Evolutionary conservation across 2,329 filamentous ascomycete species (phyloP).

Genomic region (Escovopsis sp.): DNA sequence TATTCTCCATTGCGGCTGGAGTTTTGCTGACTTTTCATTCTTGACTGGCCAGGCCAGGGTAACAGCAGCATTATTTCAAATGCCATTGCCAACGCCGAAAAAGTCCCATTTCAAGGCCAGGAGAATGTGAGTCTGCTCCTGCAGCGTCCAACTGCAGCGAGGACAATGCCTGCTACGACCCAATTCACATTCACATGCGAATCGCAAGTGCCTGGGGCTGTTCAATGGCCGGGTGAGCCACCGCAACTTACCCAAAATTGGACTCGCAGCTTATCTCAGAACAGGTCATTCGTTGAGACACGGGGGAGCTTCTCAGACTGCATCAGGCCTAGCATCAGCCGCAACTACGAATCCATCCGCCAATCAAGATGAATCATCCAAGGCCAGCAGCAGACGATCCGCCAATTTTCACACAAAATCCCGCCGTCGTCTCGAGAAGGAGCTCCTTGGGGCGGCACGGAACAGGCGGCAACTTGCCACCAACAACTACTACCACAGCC

Average conservation of each 20-base stretch:
- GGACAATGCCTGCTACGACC: slow-evolving; percentile 54
- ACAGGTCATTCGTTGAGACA: slow-evolving; percentile 1
- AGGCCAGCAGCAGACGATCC: slow-evolving; percentile 16
- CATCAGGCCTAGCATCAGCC: slow-evolving; percentile 5
- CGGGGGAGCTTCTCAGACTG: neutral
- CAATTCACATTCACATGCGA: slow-evolving; percentile 97
- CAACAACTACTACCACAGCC: slow-evolving; percentile 61
- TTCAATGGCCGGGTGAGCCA: slow-evolving; percentile 53
- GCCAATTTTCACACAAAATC: slow-evolving; percentile 36
- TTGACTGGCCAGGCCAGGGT: slow-evolving; percentile 1
- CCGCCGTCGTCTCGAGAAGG: slow-evolving; percentile 51
- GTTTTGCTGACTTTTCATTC: neutral
- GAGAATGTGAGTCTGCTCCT: slow-evolving; percentile 69
- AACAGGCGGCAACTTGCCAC: slow-evolving; percentile 66
- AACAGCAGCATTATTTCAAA: slow-evolving; percentile 66
- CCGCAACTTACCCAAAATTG: neutral
- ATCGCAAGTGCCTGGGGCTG: slow-evolving; percentile 68
- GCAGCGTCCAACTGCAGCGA: slow-evolving; percentile 44
- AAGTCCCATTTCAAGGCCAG: slow-evolving; percentile 50
- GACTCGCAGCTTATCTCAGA: neutral
- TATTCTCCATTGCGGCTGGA: neutral
- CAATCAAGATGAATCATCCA: slow-evolving; percentile 21
- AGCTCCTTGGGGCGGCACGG: slow-evolving; percentile 60
- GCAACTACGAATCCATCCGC: slow-evolving; percentile 7
- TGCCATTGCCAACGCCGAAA: slow-evolving; percentile 80